Evolutionary conservation across 768 basidiomycete genomes (phyloP), one percentile per base, ranked within the genome.

Genomic region (Mycena amicta): DNA sequence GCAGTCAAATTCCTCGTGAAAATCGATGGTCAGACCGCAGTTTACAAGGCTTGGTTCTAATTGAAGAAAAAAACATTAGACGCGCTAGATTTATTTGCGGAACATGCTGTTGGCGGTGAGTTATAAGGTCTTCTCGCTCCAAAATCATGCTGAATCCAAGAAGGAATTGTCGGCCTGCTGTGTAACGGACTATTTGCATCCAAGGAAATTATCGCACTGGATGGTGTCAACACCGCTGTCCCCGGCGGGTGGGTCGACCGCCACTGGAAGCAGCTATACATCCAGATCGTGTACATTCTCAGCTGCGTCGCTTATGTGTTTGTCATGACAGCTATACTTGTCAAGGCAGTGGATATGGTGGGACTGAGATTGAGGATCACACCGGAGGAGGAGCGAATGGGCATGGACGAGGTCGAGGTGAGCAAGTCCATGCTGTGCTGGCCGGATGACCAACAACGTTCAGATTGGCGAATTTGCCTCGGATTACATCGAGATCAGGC

Each of bases 41-140:
- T n/a, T n/a, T n/a, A n/a, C n/a, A n/a, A n/a, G n/a, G n/a, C n/a
- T n/a, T n/a, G n/a, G n/a, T n/a, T n/a, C n/a, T n/a, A n/a, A n/a
- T n/a, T n/a, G n/a, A n/a, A n/a, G n/a, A n/a, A n/a, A n/a, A n/a
- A n/a, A n/a, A n/a, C n/a, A 16, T 16, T 45, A 45, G 95, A 96
- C 67, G 86, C 93, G 0, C 87, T 97, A 50, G 95, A 98, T 80
- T 82, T 95, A 45, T 95, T 93, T 70, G 93, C 94, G 18, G 87
- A 92, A 66, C 95, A 97, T 77, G 95, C 89, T 33, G 75, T 95
- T 39, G 93, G 92, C 5, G 92, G 39, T 49, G 27, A 31, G 13
- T 31, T 46, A 2, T 31, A 8, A n/a, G n/a, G 2, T 13, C 20
- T 18, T 31, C 11, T 15, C 4, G 11, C 11, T 5, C 5, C 4